Conservation (phyloP, 352 stramenopile species). For the Phytophthora tentaculata region DNA sequence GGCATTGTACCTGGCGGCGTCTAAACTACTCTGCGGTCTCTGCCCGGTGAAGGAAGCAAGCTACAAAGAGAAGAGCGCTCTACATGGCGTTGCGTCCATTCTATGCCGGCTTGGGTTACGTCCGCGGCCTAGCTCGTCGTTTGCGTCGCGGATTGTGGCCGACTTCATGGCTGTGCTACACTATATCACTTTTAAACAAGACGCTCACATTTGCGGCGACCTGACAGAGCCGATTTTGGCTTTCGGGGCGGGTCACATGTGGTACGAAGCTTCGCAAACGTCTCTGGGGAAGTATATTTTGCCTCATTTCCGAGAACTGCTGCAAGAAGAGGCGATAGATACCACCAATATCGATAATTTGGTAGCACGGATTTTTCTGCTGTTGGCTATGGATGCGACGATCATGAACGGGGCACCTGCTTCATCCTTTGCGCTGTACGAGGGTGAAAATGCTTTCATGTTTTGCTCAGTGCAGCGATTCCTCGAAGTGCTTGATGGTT, state of each 20-base stretch:
- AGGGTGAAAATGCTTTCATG: too few relatives aligned
- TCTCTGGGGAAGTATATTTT: background rate
- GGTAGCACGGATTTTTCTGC: background rate
- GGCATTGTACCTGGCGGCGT: background rate
- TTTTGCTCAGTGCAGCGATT: too few relatives aligned
- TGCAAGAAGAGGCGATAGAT: background rate
- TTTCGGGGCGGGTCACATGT: conserved; percentile 36
- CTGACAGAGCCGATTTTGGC: conserved; percentile 35
- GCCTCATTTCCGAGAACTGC: background rate
- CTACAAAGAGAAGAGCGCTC: background rate
- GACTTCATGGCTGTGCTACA: conserved; percentile 34
- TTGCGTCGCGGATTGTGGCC: conserved; percentile 23
- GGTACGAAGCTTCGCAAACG: conserved; percentile 10
- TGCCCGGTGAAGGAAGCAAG: background rate
- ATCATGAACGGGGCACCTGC: background rate
- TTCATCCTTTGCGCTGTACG: too few relatives aligned
- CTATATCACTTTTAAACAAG: conserved; percentile 15
- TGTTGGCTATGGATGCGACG: conserved; percentile 6
- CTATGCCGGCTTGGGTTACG: conserved; percentile 35
- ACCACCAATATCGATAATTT: background rate
- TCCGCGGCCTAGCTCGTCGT: conserved; percentile 3
- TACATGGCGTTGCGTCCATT: conserved; percentile 27
- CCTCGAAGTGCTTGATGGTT: too few relatives aligned
- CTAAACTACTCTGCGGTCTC: conserved; percentile 11
- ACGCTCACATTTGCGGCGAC: conserved; percentile 27